phyloP scores from a whole-genome alignment of 148 eudicot genomes.

The Pharnaceum exiguum region DNA sequence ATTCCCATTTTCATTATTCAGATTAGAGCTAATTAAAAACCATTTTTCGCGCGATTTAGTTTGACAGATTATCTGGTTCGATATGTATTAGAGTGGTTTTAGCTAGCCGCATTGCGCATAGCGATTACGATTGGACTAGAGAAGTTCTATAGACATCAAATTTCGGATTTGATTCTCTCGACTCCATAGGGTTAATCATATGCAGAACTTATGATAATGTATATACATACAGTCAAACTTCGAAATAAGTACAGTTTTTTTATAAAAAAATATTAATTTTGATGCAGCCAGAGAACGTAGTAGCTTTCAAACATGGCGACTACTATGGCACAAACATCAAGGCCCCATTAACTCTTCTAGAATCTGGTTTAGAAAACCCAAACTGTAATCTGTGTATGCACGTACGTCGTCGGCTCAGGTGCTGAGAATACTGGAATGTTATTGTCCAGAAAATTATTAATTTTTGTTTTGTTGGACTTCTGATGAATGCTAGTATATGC shows the following conservation, averaged over 20 bases:
- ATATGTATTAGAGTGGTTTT: too few species aligned
- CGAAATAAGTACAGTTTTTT: slow-evolving; percentile 1
- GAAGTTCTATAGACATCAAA: too few species aligned
- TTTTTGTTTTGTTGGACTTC: slow-evolving; percentile 14
- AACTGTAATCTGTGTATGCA: too few species aligned
- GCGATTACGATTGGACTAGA: too few species aligned
- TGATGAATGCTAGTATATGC: background rate
- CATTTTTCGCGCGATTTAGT: too few species aligned
- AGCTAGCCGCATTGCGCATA: too few species aligned
- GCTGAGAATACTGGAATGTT: slow-evolving; percentile 12
- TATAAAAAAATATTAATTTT: background rate
- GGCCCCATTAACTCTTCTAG: background rate
- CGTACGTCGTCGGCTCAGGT: too few species aligned
- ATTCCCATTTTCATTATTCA: too few species aligned
- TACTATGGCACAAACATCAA: slow-evolving; percentile 5
- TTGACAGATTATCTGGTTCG: too few species aligned
- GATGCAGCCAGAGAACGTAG: background rate
- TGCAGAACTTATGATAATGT: background rate
- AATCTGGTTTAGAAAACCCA: background rate
- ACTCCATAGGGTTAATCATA: too few species aligned
- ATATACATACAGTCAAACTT: slow-evolving; percentile 21
- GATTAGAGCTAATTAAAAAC: too few species aligned
- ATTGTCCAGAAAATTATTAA: background rate
- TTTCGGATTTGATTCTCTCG: too few species aligned
- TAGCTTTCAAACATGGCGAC: slow-evolving; percentile 14